These are phyloP conservation scores for Carallia brachiata DNA, from an alignment of 345 rosid species.

Conservation along the genomic window DNA sequence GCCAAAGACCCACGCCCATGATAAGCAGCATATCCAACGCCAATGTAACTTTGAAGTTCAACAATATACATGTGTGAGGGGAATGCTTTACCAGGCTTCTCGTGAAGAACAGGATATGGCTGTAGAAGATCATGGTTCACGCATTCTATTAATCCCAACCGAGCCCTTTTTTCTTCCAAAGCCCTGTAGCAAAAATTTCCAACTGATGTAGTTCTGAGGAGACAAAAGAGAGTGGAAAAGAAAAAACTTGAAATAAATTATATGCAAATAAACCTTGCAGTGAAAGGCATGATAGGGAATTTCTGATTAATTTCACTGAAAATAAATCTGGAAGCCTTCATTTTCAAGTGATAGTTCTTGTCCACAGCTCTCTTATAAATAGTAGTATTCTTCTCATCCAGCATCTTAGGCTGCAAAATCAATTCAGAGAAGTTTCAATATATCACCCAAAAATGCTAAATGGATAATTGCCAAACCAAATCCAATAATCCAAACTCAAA, in stretches of 20 bases:
- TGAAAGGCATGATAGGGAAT: conserved; percentile 80
- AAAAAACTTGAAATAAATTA: neutral
- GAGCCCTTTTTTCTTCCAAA: conserved; percentile 94
- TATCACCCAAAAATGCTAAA: neutral
- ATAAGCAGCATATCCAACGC: too few species aligned
- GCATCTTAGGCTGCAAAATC: conserved; percentile 73
- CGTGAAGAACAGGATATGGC: conserved; percentile 95
- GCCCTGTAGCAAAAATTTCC: conserved; percentile 45
- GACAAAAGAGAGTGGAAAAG: neutral
- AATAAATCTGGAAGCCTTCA: conserved; percentile 98
- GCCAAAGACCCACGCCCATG: neutral
- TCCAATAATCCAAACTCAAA: too few species aligned
- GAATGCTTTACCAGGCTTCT: conserved; percentile 69
- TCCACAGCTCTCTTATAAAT: conserved; percentile 85
- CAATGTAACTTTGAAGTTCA: neutral
- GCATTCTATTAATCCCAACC: conserved; percentile 91
- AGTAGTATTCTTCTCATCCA: conserved; percentile 97
- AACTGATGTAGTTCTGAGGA: neutral
- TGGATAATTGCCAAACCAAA: too few species aligned
- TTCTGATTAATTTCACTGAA: conserved; percentile 87
- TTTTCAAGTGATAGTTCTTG: conserved; percentile 84
- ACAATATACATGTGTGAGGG: neutral
- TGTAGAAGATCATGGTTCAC: conserved; percentile 95
- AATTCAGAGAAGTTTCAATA: conserved; percentile 5
- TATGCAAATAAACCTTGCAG: conserved; percentile 59